Percentiles rank a stretch among this genome's conserved stretches.
Conservation (phyloP, 345 rosid species). For the Eucalyptus marginata region DNA sequence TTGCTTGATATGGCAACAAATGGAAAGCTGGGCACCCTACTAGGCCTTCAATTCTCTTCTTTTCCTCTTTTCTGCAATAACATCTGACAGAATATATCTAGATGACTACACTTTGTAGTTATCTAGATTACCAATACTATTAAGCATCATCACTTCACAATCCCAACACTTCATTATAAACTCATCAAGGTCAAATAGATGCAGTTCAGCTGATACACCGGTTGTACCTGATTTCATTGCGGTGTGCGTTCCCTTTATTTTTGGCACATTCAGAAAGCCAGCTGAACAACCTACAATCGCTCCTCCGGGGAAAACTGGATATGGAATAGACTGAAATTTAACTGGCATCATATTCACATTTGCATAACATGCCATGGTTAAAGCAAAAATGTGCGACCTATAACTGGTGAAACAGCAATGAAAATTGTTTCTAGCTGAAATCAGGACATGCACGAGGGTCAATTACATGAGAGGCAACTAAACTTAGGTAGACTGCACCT, state of each 20-base stretch:
- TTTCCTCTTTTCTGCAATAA: neutral
- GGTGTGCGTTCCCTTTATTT: constrained; percentile 98
- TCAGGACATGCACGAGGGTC: neutral
- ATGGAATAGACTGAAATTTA: constrained; percentile 97
- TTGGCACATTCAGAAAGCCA: constrained; percentile 93
- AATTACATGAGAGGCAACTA: neutral
- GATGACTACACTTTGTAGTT: neutral
- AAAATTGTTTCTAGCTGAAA: neutral
- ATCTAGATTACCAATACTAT: neutral
- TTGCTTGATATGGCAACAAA: neutral
- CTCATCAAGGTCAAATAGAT: neutral
- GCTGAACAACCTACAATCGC: constrained; percentile 95
- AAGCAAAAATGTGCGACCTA: neutral
- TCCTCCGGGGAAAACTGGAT: constrained; percentile 98
- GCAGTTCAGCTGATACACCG: neutral
- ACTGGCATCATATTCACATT: constrained; percentile 63
- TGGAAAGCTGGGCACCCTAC: neutral
- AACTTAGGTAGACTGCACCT: neutral
- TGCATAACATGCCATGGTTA: constrained; percentile 1
- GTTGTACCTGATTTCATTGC: constrained; percentile 92
- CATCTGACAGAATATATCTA: neutral
- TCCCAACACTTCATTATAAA: neutral
- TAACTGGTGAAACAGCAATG: neutral
- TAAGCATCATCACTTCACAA: neutral
- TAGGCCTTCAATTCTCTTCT: neutral